phyloP scores from a whole-genome alignment of 192 early-diverging fungal genomes.

The Coemansia sp. region DNA sequence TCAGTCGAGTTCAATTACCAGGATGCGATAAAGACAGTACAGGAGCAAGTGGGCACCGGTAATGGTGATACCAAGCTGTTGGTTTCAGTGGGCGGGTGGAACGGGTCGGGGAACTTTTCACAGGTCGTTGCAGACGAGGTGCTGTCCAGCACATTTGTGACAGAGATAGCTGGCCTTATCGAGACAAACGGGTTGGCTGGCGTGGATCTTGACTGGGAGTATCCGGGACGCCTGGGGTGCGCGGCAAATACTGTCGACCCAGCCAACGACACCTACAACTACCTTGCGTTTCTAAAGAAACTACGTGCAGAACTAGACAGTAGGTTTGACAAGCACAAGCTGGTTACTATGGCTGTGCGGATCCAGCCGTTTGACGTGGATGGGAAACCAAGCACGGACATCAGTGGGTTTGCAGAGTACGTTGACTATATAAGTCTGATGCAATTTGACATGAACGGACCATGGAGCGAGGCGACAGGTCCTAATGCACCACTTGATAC shows the following conservation, averaged over 20 bases:
- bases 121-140: slow-evolving; percentile 45
- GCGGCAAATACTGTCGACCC: slow-evolving; percentile 57
- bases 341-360: slow-evolving; percentile 65
- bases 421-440: slow-evolving; percentile 68
- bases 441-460: slow-evolving; percentile 61
- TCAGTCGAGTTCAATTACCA: slow-evolving; percentile 23
- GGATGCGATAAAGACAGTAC: background rate
- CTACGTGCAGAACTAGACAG: slow-evolving; percentile 56
- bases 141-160: slow-evolving; percentile 30
- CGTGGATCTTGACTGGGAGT: slow-evolving; percentile 66
- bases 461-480: slow-evolving; percentile 56
- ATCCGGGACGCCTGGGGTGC: slow-evolving; percentile 57
- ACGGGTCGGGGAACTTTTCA: slow-evolving; percentile 63
- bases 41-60: slow-evolving; percentile 15
- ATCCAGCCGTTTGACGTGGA: slow-evolving; percentile 59
- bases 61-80: slow-evolving; percentile 47
- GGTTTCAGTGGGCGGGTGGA: slow-evolving; percentile 73
- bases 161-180: slow-evolving; percentile 39
- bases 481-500: slow-evolving; percentile 59
- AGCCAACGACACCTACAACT: slow-evolving; percentile 62
- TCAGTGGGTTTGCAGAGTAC: slow-evolving; percentile 58
- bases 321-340: slow-evolving; percentile 46
- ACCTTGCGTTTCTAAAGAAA: slow-evolving; percentile 59
- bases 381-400: slow-evolving; percentile 50
- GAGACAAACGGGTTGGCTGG: slow-evolving; percentile 56